Evolutionary conservation across 2,329 filamentous ascomycete species (phyloP).

Genomic region (Xylariomycetidae sp.): DNA sequence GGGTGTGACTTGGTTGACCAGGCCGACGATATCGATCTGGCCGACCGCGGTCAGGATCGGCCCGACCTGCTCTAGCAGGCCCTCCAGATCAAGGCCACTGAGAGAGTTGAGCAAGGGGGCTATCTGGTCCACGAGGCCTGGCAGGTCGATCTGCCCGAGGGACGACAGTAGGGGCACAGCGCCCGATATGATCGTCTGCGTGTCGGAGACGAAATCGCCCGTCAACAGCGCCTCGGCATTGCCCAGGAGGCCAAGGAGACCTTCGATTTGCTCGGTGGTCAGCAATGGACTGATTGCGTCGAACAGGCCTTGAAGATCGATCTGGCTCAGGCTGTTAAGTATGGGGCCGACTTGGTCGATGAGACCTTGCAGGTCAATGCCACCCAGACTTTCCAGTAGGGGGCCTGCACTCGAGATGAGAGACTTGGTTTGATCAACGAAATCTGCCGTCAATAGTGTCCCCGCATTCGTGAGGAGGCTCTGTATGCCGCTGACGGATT

Average conservation of each 20-base stretch:
- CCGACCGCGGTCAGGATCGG: conserved; percentile 29
- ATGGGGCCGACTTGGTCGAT: conserved; percentile 28
- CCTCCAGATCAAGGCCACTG: conserved; percentile 24
- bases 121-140: conserved; percentile 25
- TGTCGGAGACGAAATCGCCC: conserved; percentile 19
- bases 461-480: conserved; percentile 29
- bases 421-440: conserved; percentile 23
- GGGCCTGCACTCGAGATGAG: conserved; percentile 22
- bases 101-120: conserved; percentile 27
- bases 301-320: conserved; percentile 30
- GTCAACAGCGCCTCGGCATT: conserved; percentile 25
- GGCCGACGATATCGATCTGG: conserved; percentile 32
- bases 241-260: conserved; percentile 22
- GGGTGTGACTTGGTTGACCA: conserved; percentile 31
- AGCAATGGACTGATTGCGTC: conserved; percentile 31
- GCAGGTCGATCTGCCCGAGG: conserved; percentile 25
- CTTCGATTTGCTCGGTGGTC: conserved; percentile 24
- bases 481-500: conserved; percentile 28
- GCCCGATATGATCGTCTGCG: conserved; percentile 18
- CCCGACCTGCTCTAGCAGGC: conserved; percentile 27
- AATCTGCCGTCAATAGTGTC: conserved; percentile 21
- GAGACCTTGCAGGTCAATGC: conserved; percentile 28
- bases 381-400: conserved; percentile 19
- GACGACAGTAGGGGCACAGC: conserved; percentile 19
- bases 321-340: conserved; percentile 26